Evolutionary conservation across 495 filamentous ascomycete genomes (phyloP), one percentile per base, ranked within the genome.

Genomic region (Penicillium goetzii): DNA sequence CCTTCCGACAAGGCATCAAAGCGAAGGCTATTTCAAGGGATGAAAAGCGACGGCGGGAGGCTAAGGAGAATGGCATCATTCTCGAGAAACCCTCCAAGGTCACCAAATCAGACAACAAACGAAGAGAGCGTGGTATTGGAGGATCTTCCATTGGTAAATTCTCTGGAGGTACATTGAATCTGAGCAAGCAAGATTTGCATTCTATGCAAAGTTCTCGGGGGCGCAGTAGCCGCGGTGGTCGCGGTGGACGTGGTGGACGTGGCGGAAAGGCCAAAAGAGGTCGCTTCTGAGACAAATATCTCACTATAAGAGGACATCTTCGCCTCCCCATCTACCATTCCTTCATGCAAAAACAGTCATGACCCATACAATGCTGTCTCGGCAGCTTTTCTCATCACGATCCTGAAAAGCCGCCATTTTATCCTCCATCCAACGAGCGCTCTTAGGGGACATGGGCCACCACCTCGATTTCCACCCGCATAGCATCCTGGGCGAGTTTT

Each of bases 21-120:
- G 82, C 84, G 3, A 90, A 90, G 59, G 84, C 85, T 3, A 77
- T 69, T 14, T 75, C 78, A 40, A 85, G 84, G 59, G 93, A 98
- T 69, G 81, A 84, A 2, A 90, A 80, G 71, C 78, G 95, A 36
- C 78, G 95, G 33, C 80, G 76, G 32, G 91, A 96, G 67, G 95
- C 95, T 8, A 86, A 84, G 66, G 93, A 97, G 77, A 96, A 93
- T 64, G 95, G 95, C 8, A 89, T 98, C 61, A 85, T 98, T 59
- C 80, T 99, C 3, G 95, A 98, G 79, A 88, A 86, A 63, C 84
- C 82, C 28, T 77, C 73, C 5, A 86, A 83, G 59, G 59, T 65
- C 5, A 62, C 71, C 52, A 80, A 74, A 60, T 78, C 74, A 34
- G 78, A 76, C 8, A 68, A 62, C 15, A 76, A 78, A 41, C 83